Percentiles rank a stretch among this genome's conserved stretches.
phyloP scores from a whole-genome alignment of 441 rosid species.

The Rhodomyrtus psidioides region DNA sequence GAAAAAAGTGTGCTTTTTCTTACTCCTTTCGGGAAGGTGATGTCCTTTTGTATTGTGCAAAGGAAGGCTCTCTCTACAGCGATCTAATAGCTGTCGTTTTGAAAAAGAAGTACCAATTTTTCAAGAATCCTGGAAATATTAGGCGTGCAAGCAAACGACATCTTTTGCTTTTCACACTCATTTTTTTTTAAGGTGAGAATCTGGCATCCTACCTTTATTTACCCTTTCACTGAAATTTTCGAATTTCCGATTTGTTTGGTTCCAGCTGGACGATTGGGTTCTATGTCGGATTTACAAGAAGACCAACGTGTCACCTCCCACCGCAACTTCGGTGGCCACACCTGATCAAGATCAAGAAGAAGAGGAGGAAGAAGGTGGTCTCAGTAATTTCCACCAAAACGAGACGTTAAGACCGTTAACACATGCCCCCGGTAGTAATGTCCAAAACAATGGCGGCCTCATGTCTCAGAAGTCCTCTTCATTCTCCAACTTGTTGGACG shows the following conservation, averaged over 20 bases:
- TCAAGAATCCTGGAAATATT: neutral
- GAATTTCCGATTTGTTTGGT: neutral
- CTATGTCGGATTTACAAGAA: conserved; percentile 95
- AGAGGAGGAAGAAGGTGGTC: conserved; percentile 21
- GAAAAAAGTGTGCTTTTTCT: neutral
- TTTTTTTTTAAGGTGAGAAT: neutral
- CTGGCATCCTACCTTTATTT: neutral
- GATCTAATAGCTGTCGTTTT: neutral
- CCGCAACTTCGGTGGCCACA: conserved; percentile 16
- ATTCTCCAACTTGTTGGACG: conserved; percentile 67
- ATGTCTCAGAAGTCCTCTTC: conserved; percentile 63
- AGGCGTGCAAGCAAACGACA: neutral
- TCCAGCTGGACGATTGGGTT: conserved; percentile 96
- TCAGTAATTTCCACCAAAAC: neutral
- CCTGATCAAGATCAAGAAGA: conserved; percentile 52
- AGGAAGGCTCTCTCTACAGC: neutral
- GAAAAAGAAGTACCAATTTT: neutral
- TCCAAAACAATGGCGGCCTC: conserved; percentile 22
- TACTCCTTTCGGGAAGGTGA: neutral
- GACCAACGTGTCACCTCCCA: conserved; percentile 40
- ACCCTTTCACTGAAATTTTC: neutral
- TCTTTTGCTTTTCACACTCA: neutral
- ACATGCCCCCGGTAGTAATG: neutral
- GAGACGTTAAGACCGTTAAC: neutral
- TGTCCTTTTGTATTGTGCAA: neutral